Percentiles rank a stretch among this genome's conserved stretches.
Conservation (phyloP, 2,329 filamentous ascomycete species). For the Botryotinia globosa region DNA sequence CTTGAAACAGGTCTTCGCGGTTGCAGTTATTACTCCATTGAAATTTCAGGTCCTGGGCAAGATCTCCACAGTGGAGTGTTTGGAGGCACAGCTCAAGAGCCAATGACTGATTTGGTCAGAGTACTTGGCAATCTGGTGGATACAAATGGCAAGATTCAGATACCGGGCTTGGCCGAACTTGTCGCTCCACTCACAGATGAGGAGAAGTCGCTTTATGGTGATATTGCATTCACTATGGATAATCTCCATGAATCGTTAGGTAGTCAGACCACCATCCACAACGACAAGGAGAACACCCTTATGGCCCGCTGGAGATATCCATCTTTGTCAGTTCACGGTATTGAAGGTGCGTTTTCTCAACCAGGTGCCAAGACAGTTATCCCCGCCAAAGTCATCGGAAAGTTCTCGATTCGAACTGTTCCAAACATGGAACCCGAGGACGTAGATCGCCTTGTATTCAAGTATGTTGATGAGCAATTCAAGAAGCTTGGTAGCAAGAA, state of each 20-base stretch:
- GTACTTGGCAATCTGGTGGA: constrained; percentile 84
- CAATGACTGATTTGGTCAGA: constrained; percentile 91
- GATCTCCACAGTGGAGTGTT: constrained; percentile 97
- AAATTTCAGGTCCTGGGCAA: constrained; percentile 84
- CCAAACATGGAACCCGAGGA: constrained; percentile 93
- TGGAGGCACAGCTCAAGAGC: constrained; percentile 92
- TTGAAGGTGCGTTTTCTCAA: constrained; percentile 92
- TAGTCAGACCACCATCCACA: constrained; percentile 80
- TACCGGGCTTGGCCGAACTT: constrained; percentile 90
- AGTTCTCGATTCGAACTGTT: constrained; percentile 97
- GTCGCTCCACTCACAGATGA: constrained; percentile 85
- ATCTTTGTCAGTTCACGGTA: constrained; percentile 87
- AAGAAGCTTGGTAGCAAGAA: constrained; percentile 91
- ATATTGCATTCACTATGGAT: constrained; percentile 94
- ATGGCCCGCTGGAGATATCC: constrained; percentile 97
- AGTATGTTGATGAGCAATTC: constrained; percentile 80
- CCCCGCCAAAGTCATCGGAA: constrained; percentile 94
- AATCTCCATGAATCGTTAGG: constrained; percentile 90
- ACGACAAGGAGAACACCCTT: constrained; percentile 85
- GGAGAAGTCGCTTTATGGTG: constrained; percentile 82
- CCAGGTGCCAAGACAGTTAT: constrained; percentile 98
- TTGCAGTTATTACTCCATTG: constrained; percentile 95
- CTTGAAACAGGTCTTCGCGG: constrained; percentile 65
- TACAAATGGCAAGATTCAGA: constrained; percentile 85
- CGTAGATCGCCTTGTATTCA: constrained; percentile 81